A percentile compares a stretch with the other conserved stretches of the same genome.
phyloP scores from a whole-genome alignment of 768 basidiomycete genomes.

The Butyriboletus loyo region DNA sequence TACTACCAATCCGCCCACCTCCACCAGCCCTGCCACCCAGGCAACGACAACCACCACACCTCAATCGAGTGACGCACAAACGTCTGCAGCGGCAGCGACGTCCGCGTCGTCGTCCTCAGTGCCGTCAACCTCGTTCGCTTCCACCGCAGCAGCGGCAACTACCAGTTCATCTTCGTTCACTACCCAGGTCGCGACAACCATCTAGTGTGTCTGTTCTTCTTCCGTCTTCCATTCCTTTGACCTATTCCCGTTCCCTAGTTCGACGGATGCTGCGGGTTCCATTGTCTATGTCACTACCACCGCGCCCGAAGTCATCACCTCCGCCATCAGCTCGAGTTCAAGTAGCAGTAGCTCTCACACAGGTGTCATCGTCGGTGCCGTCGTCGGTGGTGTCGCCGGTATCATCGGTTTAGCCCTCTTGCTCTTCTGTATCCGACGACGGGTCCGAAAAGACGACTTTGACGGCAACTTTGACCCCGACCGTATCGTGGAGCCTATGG shows the following conservation, averaged over 20 bases:
- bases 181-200: slow-evolving; percentile 15
- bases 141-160: not conserved
- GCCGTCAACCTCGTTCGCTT: not conserved
- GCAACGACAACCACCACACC: not conserved
- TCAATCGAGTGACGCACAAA: slow-evolving; percentile 1
- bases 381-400: slow-evolving; percentile 45
- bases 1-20: not conserved
- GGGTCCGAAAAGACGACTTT: slow-evolving; percentile 37
- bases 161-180: slow-evolving; percentile 10
- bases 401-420: slow-evolving; percentile 29
- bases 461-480: slow-evolving; percentile 52
- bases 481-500: slow-evolving; percentile 32
- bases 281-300: slow-evolving; percentile 17
- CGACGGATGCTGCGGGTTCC: slow-evolving; percentile 24
- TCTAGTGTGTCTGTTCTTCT: slow-evolving; percentile 12
- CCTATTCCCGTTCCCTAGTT: slow-evolving; percentile 4
- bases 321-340: slow-evolving; percentile 2
- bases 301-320: slow-evolving; percentile 12
- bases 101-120: not conserved
- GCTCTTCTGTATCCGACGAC: slow-evolving; percentile 29
- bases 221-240: not conserved
- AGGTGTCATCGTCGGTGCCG: slow-evolving; percentile 49
- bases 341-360: slow-evolving; percentile 16
- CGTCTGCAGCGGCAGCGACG: not conserved
- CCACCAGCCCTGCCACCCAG: slow-evolving; percentile 3